Conservation (phyloP, 805 yeast species). For the Ogataea nakhonphanomensis region DNA sequence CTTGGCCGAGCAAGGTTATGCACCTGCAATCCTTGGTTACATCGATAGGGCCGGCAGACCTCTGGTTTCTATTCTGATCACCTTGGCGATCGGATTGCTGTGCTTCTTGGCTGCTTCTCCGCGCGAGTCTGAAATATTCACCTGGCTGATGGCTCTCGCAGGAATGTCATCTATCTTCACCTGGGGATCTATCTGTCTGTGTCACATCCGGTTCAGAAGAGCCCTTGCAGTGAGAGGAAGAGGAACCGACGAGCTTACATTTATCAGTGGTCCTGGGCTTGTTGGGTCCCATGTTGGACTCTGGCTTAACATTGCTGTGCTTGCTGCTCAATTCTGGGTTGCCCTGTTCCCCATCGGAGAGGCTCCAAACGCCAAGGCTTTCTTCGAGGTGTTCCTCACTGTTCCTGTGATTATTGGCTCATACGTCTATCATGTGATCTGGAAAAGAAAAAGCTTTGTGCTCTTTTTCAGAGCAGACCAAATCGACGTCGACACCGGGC, state of each 20-base stretch:
- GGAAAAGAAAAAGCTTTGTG: conserved; percentile 41
- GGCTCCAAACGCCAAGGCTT: conserved; percentile 46
- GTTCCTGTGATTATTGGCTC: conserved; percentile 55
- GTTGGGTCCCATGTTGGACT: conserved; percentile 61
- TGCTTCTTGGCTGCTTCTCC: conserved; percentile 61
- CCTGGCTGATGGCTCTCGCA: conserved; percentile 72
- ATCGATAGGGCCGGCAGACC: conserved; percentile 79
- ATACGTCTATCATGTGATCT: conserved; percentile 33
- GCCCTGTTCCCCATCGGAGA: conserved; percentile 67
- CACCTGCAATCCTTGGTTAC: conserved; percentile 58
- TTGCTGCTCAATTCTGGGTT: conserved; percentile 76
- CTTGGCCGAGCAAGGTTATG: conserved; percentile 64
- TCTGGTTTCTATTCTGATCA: conserved; percentile 55
- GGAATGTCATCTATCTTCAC: conserved; percentile 72
- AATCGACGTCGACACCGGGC: conserved; percentile 60
- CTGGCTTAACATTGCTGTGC: conserved; percentile 52
- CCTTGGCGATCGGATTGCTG: conserved; percentile 51
- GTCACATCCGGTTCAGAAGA: conserved; percentile 65
- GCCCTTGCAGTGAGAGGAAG: conserved; percentile 66
- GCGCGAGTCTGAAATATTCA: conserved; percentile 52
- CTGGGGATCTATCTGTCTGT: conserved; percentile 69
- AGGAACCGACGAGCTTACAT: conserved; percentile 59
- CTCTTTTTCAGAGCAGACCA: conserved; percentile 43
- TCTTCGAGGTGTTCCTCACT: conserved; percentile 64
- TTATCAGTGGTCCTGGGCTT: conserved; percentile 61